Evolutionary conservation across 805 yeast genomes (phyloP), one percentile per base, ranked within the genome.

Genomic region (Candida michaelii): DNA sequence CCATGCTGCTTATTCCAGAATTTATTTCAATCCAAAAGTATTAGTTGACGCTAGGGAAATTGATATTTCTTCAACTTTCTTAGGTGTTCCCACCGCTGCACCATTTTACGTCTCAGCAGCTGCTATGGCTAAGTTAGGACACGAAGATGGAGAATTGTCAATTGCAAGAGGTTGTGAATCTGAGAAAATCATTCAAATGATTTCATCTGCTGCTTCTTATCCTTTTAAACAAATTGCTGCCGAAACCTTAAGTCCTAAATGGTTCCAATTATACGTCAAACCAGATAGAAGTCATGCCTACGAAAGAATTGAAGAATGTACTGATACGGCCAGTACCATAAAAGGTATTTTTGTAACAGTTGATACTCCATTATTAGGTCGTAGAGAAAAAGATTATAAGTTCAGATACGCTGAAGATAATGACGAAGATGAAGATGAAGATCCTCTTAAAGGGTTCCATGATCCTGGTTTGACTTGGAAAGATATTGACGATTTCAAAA

Each of bases 11-110:
- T 77, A 57, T 51, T 52, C 58, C 29, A 56, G 70, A 40, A 65
- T 75, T 14, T 68, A 65, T 42, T 71, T 77, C 51, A 69, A 69
- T 27, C 81, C 82, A 14, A 68, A 69, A 37, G 65, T 70, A 13
- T 48, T 89, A 40, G 87, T 87, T 8, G 87, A 89, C 62, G 96
- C 89, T 12, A 61, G 73, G 21, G 60, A 75, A 19, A 74, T 89
- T 27, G 93, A 86, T 57, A 63, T 79, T 25, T 60, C 82, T n/a
- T 82, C 93, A 11, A 71, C 40, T 11, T 58, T 63, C 64, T 48
- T 65, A 27, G 68, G 67, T 6, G 37, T 43, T 12, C 46, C 49
- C n/a, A 65, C 73, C 0, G 54, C 55, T 19, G 65, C 69, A 14
- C 82, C 82, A 2, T 60, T 77, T 42, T 77, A 76, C 48, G 66